Percentiles rank a stretch among this genome's conserved stretches.
Conservation (phyloP, 441 rosid genomes). For the Oxalis stricta region DNA sequence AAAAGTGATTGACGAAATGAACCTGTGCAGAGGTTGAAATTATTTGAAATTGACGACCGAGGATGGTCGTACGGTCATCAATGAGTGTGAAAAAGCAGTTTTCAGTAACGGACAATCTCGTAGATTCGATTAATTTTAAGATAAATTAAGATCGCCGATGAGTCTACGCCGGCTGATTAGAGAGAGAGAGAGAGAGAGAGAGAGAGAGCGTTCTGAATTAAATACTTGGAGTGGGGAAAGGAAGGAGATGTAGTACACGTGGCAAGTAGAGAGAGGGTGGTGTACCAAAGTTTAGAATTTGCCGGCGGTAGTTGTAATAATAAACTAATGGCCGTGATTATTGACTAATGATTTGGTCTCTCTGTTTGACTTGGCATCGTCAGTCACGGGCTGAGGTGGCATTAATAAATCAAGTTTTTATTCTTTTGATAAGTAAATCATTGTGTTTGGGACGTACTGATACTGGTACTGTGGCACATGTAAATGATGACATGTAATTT, state of each 20-base stretch:
- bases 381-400: too few relatives aligned
- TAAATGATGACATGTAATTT: too few relatives aligned
- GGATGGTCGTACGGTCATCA: slow-evolving; percentile 26
- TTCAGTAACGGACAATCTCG: not conserved
- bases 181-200: not conserved
- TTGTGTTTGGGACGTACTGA: too few relatives aligned
- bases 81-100: slow-evolving; percentile 8
- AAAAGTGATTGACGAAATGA: not conserved
- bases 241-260: too few relatives aligned
- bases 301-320: not conserved
- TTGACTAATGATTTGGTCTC: slow-evolving; percentile 8
- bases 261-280: too few relatives aligned
- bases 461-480: too few relatives aligned
- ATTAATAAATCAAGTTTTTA: not conserved
- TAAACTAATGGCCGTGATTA: not conserved
- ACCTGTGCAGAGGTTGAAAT: slow-evolving; percentile 1
- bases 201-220: too few relatives aligned
- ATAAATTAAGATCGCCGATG: slow-evolving; percentile 10
- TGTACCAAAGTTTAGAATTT: too few relatives aligned
- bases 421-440: too few relatives aligned
- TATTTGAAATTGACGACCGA: slow-evolving; percentile 14
- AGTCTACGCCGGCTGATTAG: slow-evolving; percentile 12
- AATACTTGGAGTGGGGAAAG: too few relatives aligned
- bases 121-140: not conserved
- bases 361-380: not conserved